Evolutionary conservation across 192 early-diverging fungal genomes (phyloP), one percentile per base, ranked within the genome.

Genomic region (Coemansia javaensis): DNA sequence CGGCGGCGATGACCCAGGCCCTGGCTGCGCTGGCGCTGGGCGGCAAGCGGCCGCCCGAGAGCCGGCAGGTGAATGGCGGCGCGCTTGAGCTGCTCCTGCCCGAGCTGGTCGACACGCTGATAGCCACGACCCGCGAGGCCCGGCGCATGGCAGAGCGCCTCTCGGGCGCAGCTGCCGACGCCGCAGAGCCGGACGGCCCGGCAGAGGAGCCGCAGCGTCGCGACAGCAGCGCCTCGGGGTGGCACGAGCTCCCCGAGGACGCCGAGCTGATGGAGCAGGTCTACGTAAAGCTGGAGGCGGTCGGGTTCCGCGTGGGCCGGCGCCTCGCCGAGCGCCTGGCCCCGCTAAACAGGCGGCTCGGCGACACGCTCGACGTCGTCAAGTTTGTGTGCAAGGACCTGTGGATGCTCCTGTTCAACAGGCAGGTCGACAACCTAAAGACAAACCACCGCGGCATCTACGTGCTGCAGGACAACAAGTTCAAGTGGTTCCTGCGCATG

Each of bases 371-470:
- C 17, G 97, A 98, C 39, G 87, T 96, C 24, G 88, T 99, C 41
- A 99, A 99, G 64, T 99, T 96, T 79, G 83, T 99, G 9, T 99
- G 97, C 78, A 97, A 97, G 63, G 97, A 99, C 41, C 79, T 95
- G 18, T 99, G 97, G 97, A 85, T 86, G 39, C 70, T 86, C 25
- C 65, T 94, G 36, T 99, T 98, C 60, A 91, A 93, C 62, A 93
- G 98, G 47, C 94, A 99, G 60, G 84, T 99, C 30, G 97, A 99
- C 56, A 97, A 98, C 53, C 76, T 99, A 10, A 99, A 99, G 66
- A 98, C 97, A 9, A 99, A 99, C 69, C 97, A 98, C 53, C 72
- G 91, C 28, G 97, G 97, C 14, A 87, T 96, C 2, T 99, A 95
- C 66, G 93, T 98, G 30, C 79, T 99, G 15, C 94, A 97, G 54